phyloP scores from a whole-genome alignment of 2,329 filamentous ascomycete species.

The Phialemonium atrogriseum region DNA sequence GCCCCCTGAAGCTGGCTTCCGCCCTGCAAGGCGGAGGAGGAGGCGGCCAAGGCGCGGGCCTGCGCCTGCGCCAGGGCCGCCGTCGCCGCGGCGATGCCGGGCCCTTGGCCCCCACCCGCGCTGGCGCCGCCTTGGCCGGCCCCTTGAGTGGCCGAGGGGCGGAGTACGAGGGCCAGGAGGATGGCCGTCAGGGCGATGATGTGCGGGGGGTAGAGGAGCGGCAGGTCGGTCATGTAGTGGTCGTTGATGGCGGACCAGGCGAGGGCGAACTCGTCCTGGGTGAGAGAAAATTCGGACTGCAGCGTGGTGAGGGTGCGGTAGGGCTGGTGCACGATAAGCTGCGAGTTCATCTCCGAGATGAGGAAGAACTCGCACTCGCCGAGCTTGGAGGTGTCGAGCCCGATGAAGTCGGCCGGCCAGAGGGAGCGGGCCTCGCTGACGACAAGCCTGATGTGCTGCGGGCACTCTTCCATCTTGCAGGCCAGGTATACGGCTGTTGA shows the following conservation, averaged over 20 bases:
- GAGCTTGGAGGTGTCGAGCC: slow-evolving; percentile 71
- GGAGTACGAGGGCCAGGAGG: slow-evolving; percentile 73
- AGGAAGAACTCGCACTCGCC: slow-evolving; percentile 92
- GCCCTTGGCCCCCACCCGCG: slow-evolving; percentile 10
- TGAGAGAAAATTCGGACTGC: slow-evolving; percentile 59
- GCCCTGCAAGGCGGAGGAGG: slow-evolving; percentile 1
- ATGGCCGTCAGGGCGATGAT: slow-evolving; percentile 81
- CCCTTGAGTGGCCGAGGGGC: slow-evolving; percentile 39
- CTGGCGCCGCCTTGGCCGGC: slow-evolving; percentile 6
- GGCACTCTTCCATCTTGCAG: slow-evolving; percentile 96
- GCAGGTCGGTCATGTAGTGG: slow-evolving; percentile 86
- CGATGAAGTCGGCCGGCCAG: slow-evolving; percentile 70
- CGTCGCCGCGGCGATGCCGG: slow-evolving; percentile 41
- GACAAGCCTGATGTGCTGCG: slow-evolving; percentile 89
- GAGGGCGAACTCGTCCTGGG: slow-evolving; percentile 68
- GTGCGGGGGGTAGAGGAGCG: slow-evolving; percentile 77
- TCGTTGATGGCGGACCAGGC: slow-evolving; percentile 85
- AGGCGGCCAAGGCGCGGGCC: slow-evolving; percentile 9
- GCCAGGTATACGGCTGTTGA: slow-evolving; percentile 92
- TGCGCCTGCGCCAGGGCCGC: slow-evolving; percentile 41
- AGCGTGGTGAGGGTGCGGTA: slow-evolving; percentile 73
- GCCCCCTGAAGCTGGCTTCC: too few species aligned
- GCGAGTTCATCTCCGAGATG: slow-evolving; percentile 84
- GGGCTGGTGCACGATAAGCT: slow-evolving; percentile 84
- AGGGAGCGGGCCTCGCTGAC: slow-evolving; percentile 77